Evolutionary conservation across 1,284 basidiomycete species (phyloP), one percentile per base, ranked within the genome.

Genomic region (Ustilago curta): DNA sequence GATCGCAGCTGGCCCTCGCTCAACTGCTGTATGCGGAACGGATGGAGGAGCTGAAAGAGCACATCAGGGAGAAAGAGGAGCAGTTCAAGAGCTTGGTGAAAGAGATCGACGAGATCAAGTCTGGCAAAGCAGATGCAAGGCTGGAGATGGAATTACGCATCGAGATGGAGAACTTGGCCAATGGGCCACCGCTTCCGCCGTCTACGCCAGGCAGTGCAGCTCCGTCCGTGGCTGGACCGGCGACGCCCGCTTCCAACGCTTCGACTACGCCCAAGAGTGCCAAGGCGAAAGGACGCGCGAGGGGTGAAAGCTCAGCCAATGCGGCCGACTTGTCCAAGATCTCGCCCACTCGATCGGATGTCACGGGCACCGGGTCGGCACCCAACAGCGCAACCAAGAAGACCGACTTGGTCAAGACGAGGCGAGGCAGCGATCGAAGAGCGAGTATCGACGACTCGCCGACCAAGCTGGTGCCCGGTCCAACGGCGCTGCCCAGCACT

Each of bases 11-110:
- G 1, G 73, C 77, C 0, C 70, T 83, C 9, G 81, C 81, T 0
- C 79, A 82, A 45, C 49, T 73, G n/a, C 57, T 83, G 8, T 83
- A 83, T 40, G 82, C 78, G 8, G 80, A 81, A 45, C 58, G 81
- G 8, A 63, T 83, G 44, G 71, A 76, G 45, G 75, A 83, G 57
- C 55, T 83, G 16, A 74, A 74, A 25, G 75, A 78, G 23, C 59
- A 74, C 45, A 76, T 83, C 50, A 44, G 42, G 25, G 70, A 75
- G 31, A 79, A 80, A 61, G 81, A 83, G 56, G 52, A 70, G 37
- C 58, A 65, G 48, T 83, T 81, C 59, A 52, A 64, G 45, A 43
- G 16, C 19, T 45, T 76, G 8, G 70, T 75, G 37, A 56, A 57
- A 31, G 68, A 72, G 62, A 74, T 80, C 29, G 71, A 78, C 52